Base-by-base conservation (phyloP, 495 filamentous ascomycete genomes). In the Penicillium simplicissimum region DNA sequence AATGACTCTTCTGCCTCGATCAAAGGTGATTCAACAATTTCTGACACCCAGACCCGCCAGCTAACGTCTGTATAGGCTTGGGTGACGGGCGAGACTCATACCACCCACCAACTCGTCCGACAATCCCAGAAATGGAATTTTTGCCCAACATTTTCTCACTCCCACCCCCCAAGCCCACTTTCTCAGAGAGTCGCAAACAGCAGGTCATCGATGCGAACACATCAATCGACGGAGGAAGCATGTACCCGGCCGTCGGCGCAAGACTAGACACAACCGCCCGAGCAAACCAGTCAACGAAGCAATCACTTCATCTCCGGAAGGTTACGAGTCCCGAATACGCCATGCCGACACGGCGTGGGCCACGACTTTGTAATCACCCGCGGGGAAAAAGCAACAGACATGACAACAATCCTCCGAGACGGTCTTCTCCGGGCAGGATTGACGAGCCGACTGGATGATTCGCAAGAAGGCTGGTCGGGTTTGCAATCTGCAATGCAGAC, bases 341-440 rank as follows among this genome's bases (percentile, higher is more conserved):
- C 42, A 19, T 45, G 17, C 40, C 40, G 40, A 23, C 8, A 45
- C 42, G 42, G 42, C 19, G 42, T 45, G 42, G 42, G 8, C 42
- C 9, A 23, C 19, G 25, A 28, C 31, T 52, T 6, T 31, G 48
- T 52, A 25, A 52, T n/a, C n/a, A 33, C 48, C 48, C 25, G 48
- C 48, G 25, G 1, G 13, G 5, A 52, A 34, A 34, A 52, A 52
- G 48, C n/a, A 33, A 52, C 1, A 14, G 23, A 19, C 19, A 10
- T 52, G 48, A 52, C 48, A 52, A 34, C 23, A 52, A 31, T 33
- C 48, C 48, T 52, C 48, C 23, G 48, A 34, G 31, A 28, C 31
- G 48, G 48, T n/a, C 8, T 52, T 4, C 17, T 45, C 42, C 42
- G 42, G 42, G 42, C 19, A 7, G 25, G 10, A 55, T 14, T 55